Evolutionary conservation across 2,329 filamentous ascomycete species (phyloP), one percentile per base, ranked within the genome.

Genomic region (Penicillium fuscoglaucum): DNA sequence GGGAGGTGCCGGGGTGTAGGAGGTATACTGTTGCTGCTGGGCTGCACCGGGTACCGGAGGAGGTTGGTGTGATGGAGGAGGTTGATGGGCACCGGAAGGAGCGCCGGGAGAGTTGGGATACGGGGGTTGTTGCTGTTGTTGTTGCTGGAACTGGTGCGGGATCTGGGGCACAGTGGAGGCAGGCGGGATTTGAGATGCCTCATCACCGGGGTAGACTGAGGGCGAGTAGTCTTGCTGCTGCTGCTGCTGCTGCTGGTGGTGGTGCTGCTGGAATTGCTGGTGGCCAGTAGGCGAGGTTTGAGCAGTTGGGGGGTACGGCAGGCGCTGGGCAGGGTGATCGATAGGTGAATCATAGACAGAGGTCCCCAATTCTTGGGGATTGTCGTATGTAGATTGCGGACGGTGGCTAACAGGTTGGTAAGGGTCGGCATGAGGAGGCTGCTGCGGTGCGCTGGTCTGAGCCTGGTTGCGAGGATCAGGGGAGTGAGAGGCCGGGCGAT

Each of bases 281-380:
- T 68, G 69, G 28, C 59, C 61, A 41, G 64, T 58, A 26, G 68
- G 61, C 10, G 70, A 68, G 4, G 63, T 67, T 61, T 66, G 66
- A n/a, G 64, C 64, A 7, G 58, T 63, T 28, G 68, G 63, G 13
- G 69, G 66, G 54, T 75, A 78, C 19, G 71, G 68, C 54, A 74
- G 69, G 45, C 74, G 71, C 56, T 72, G 66, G 37, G 61, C 59
- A 31, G 65, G 59, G 47, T 69, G 70, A 21, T 78, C 84, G 40
- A 90, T 82, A 43, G 89, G 90, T 4, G 89, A 90, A 73, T 92
- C 89, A 69, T 92, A 93, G 10, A 85, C 85, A 1, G 89, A 90
- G 0, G 90, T 91, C 28, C 89, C 88, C 47, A 93, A 80, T 76
- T 93, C 90, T 74, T 93, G 90, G 0, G 90, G 86, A 62, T 86